Base-by-base conservation (phyloP, 164 flowering plant genomes). In the Nymphaea colorata region DNA sequence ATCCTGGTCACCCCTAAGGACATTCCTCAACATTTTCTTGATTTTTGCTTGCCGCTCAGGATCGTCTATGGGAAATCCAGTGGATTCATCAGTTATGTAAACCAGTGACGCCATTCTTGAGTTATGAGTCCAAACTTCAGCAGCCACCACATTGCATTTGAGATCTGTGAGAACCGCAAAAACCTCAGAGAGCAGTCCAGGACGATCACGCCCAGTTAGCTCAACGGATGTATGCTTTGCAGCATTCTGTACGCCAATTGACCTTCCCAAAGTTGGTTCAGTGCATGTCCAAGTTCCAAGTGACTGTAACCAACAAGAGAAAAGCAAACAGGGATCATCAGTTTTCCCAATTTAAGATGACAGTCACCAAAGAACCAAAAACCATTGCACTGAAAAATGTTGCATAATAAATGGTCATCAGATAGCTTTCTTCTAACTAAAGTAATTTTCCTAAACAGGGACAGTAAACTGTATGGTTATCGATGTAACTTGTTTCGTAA, bases 111-210 rank as follows among this genome's bases (percentile, higher is more conserved):
- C 99, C 93, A 91, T 86, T 72, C 99, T 79, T 61, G 95, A 85
- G 68, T 88, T 94, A 74, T 94, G 99, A 66, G 99, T 94, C 98
- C 99, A 94, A 12, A 94, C 89, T 77, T 94, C 97, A 3, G 96
- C 88, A 42, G 86, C 86, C 4, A 87, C 92, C 41, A 94, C 89
- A 74, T 94, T 94, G 75, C 99, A 94, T 69, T 90, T 87, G 61
- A 83, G 90, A 75, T 88, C 90, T 0, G 89, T 51, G 4, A 94
- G 95, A 61, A 94, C 96, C 4, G 97, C 95, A 76, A 87, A 91
- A 44, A 94, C 77, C 77, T 91, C 97, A 3, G 97, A 93, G 62
- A 89, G 90, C 77, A 93, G 76, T 42, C 98, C 97, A 0, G 93
- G 97, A 44, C 98, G 79, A 70, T 93, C 98, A 73, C 85, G 80